Base-by-base conservation (phyloP, 2,329 filamentous ascomycete species). In the Microascus cirrosus region DNA sequence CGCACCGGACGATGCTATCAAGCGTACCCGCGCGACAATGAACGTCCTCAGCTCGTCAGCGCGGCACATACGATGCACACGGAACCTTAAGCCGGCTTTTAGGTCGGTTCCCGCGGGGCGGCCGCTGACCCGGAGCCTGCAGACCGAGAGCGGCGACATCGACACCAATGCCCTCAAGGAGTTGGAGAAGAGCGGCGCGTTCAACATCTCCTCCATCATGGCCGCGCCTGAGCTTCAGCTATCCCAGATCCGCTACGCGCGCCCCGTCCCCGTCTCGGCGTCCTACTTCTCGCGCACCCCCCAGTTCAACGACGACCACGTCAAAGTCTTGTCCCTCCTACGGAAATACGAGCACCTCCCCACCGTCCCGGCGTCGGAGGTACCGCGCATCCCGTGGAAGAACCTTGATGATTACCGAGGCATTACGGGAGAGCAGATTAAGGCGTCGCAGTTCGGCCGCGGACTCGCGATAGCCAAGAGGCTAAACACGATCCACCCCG, bases 231-330 rank as follows among this genome's bases (percentile, higher is more conserved):
- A 59, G 36, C 51, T 61, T 22, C 54, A 54, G 24, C 58, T 60
- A n/a, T 56, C 58, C 36, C 18, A 60, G n/a, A 60, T 62, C 32
- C 62, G 65, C 28, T 79, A 83, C 62, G 85, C 89, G 57, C 89
- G 94, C 63, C 77, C 95, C 24, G 76, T 96, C 39, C 94, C 94
- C 22, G 80, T 81, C 28, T 96, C 92, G 39, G 86, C 90, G 2
- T 94, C 93, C n/a, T 99, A 99, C 74, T 99, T 97, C 76, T 92
- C 90, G 56, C 87, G 87, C 56, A 86, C 86, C 61, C 88, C 92
- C 1, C 78, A 81, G 58, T 96, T 96, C 77, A 94, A 87, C 72
- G 94, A 99, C 73, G 82, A 89, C 66, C 83, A 88, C 64, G 81
- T 97, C 63, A 75, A 78, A 53, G 79, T 99, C 54, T 83, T 90